Evolutionary conservation across 2,329 filamentous ascomycete genomes (phyloP).

Genomic region (Microcyclospora tardicrescens): DNA sequence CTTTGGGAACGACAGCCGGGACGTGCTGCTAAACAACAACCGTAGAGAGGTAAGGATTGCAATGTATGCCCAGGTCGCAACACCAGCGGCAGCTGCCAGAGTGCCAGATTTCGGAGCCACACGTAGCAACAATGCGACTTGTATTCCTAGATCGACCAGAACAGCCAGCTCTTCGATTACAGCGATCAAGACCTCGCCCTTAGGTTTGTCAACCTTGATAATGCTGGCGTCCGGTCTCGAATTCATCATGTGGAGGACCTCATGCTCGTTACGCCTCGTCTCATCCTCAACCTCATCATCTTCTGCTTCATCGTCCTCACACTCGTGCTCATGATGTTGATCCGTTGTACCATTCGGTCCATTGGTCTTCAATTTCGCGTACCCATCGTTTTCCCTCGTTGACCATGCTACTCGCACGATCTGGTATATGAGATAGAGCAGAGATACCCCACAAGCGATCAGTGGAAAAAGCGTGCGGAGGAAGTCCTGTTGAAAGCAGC

Average conservation of each 20-base stretch:
- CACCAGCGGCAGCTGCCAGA: slow-evolving; percentile 50
- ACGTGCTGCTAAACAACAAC: slow-evolving; percentile 46
- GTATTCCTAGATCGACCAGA: slow-evolving; percentile 55
- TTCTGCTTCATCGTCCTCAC: slow-evolving; percentile 18
- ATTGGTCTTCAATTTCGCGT: slow-evolving; percentile 39
- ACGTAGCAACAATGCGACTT: slow-evolving; percentile 48
- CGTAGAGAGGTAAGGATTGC: slow-evolving; percentile 60
- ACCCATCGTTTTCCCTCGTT: slow-evolving; percentile 33
- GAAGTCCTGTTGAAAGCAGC: slow-evolving; percentile 55
- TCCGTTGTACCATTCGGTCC: slow-evolving; percentile 8
- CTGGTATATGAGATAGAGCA: slow-evolving; percentile 51
- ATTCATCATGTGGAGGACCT: slow-evolving; percentile 43
- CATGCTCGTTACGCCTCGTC: slow-evolving; percentile 42
- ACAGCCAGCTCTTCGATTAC: slow-evolving; percentile 65
- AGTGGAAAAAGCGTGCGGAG: slow-evolving; percentile 71
- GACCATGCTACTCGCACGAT: slow-evolving; percentile 34
- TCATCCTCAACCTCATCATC: slow-evolving; percentile 44
- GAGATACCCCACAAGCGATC: slow-evolving; percentile 54
- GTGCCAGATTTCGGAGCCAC: slow-evolving; percentile 43
- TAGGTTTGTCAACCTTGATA: slow-evolving; percentile 63
- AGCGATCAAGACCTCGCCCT: slow-evolving; percentile 57
- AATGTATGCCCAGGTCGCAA: slow-evolving; percentile 71
- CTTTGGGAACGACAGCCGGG: slow-evolving; percentile 53
- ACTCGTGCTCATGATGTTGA: slow-evolving; percentile 20
- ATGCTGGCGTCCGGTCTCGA: slow-evolving; percentile 37